Evolutionary conservation across 2,329 filamentous ascomycete species (phyloP), one percentile per base, ranked within the genome.

Genomic region (Pseudogymnoascus sp.): DNA sequence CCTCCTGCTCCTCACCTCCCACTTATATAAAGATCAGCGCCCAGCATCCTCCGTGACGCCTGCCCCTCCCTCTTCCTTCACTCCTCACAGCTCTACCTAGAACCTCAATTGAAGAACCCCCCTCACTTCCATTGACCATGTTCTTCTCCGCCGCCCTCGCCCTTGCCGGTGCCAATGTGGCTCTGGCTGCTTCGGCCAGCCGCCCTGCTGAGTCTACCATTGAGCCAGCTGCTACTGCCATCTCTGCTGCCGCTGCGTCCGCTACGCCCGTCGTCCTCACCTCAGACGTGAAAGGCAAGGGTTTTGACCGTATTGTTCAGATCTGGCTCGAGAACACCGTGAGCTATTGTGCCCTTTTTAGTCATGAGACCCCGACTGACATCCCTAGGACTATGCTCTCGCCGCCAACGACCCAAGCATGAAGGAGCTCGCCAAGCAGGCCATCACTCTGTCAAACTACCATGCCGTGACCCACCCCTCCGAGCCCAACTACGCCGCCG

Each of bases 241-340:
- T 78, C 14, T 68, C 69, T 22, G 73, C 73, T 47, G 73, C 75
- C 14, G 71, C 72, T 22, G 79, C 79, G 6, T 79, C 78, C 3
- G 77, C 77, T 2, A 69, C 70, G 61, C 76, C 79, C 2, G 67
- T 75, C 35, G 75, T 75, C 28, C 75, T 78, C 11, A 76, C 74
- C 43, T 77, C 73, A 63, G 70, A 76, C 65, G 77, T 83, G 3
- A 72, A 76, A 64, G 83, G 83, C n/a, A 76, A 78, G 62, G 79
- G 76, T 0, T 86, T 86, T 66, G 77, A 85, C 67, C 79, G 83
- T 20, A 83, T 85, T 63, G 78, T 82, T 47, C 78, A 82, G 62
- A 81, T 86, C 67, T 86, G 82, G 81, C 72, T 86, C n/a, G 83
- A 86, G 71, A 86, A 86, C 67, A 83, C 80, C 60, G 70, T 70